Conservation (phyloP, 305 asterid species). For the Striga hermonthica region DNA sequence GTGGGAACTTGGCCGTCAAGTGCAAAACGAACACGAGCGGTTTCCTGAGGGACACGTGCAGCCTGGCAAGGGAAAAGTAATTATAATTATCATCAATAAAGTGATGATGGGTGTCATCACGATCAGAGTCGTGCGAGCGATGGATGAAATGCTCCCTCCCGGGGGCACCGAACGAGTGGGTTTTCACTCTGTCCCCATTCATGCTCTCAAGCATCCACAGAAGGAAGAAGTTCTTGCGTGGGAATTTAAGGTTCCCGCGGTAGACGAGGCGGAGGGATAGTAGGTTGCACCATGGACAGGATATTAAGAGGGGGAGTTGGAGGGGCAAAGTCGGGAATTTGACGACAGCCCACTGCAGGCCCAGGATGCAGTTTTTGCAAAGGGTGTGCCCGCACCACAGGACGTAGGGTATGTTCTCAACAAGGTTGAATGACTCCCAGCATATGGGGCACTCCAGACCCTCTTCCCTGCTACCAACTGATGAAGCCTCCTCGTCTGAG, state of each 20-base stretch:
- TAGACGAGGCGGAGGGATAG: conserved; percentile 75
- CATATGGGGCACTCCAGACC: conserved; percentile 90
- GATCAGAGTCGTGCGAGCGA: conserved; percentile 36
- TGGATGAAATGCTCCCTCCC: conserved; percentile 43
- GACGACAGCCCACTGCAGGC: conserved; percentile 87
- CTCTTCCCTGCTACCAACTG: conserved; percentile 58
- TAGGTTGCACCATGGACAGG: conserved; percentile 96
- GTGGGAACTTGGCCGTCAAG: conserved; percentile 83
- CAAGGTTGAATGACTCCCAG: conserved; percentile 93
- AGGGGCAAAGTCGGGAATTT: conserved; percentile 75
- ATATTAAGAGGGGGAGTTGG: conserved; percentile 87
- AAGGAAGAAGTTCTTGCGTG: conserved; percentile 89
- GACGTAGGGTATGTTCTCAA: conserved; percentile 87
- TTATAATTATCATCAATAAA: conserved; percentile 24
- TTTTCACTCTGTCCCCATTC: conserved; percentile 65
- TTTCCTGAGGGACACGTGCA: conserved; percentile 53
- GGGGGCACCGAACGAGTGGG: conserved; percentile 39
- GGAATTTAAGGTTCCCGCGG: conserved; percentile 70
- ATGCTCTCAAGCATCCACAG: conserved; percentile 99
- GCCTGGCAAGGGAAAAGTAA: conserved; percentile 49
- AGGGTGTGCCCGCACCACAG: conserved; percentile 96
- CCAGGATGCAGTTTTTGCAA: conserved; percentile 88
- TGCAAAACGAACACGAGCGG: conserved; percentile 72
- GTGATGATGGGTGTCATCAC: conserved; percentile 37
- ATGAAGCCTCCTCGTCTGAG: conserved; percentile 74